These are phyloP conservation scores for Pseudogymnoascus sp. DNA, from an alignment of 2,329 filamentous ascomycete genomes.

Conservation along the genomic window DNA sequence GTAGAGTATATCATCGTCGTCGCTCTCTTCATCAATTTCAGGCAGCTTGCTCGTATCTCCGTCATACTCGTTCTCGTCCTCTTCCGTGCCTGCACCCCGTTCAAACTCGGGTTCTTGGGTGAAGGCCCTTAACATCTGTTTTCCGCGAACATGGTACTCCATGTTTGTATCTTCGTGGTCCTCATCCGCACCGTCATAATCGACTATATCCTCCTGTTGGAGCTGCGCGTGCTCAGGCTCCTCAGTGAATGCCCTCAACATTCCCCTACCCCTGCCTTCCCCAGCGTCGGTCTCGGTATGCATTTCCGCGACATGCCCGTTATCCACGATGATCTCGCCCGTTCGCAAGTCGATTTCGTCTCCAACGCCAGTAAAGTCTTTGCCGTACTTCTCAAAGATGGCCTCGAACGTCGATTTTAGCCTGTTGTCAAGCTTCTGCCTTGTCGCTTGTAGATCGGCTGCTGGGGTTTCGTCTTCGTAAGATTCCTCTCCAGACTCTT, in stretches of 20 bases:
- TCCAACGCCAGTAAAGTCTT: conserved; percentile 72
- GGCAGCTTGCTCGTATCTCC: neutral
- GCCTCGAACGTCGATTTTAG: conserved; percentile 78
- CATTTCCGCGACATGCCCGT: conserved; percentile 71
- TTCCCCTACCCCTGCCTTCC: conserved; percentile 16
- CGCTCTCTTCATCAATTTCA: neutral
- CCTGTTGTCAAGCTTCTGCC: conserved; percentile 58
- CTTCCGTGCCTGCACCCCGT: neutral
- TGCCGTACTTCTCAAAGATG: conserved; percentile 83
- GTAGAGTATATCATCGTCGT: conserved; percentile 5
- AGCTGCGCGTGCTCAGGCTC: conserved; percentile 10
- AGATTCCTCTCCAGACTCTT: conserved; percentile 16
- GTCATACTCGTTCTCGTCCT: neutral
- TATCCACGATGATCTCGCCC: conserved; percentile 77
- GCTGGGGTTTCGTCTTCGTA: conserved; percentile 42
- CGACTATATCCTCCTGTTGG: conserved; percentile 12
- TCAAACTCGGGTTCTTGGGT: neutral
- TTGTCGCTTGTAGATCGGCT: conserved; percentile 50
- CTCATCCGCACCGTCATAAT: conserved; percentile 19
- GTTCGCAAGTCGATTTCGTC: conserved; percentile 85
- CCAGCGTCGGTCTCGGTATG: conserved; percentile 45
- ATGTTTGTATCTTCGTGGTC: conserved; percentile 22
- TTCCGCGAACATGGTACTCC: neutral
- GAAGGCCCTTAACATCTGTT: neutral
- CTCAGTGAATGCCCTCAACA: conserved; percentile 16